Conservation (phyloP, 1,284 basidiomycete species). For the Ceratobasidium sp. region DNA sequence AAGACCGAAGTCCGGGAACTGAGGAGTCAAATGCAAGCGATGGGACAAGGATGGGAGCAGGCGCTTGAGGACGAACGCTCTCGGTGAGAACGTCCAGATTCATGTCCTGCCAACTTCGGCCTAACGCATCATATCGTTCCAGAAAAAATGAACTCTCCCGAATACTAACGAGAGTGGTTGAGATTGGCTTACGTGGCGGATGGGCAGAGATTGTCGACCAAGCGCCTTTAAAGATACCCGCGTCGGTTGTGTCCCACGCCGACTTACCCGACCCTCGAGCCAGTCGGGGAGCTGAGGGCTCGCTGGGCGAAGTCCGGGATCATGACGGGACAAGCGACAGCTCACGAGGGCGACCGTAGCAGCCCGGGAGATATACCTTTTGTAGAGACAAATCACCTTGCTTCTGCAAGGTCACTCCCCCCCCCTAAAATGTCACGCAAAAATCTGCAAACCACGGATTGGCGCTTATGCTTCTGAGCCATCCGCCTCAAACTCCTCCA, state of each 20-base stretch:
- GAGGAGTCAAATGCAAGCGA: conserved; percentile 61
- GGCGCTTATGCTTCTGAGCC: too few relatives aligned
- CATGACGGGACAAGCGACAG: conserved; percentile 7
- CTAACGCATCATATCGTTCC: conserved; percentile 8
- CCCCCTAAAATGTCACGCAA: too few relatives aligned
- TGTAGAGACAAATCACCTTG: conserved; percentile 11
- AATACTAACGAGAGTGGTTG: conserved; percentile 77
- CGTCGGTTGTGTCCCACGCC: conserved; percentile 34
- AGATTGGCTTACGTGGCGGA: conserved; percentile 76
- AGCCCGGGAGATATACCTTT: neutral
- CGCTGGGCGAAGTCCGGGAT: neutral
- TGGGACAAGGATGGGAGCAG: conserved; percentile 65
- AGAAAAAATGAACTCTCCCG: conserved; percentile 66
- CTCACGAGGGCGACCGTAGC: conserved; percentile 1
- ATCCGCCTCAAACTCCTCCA: too few relatives aligned
- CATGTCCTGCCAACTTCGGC: conserved; percentile 5
- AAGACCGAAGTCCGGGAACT: conserved; percentile 65
- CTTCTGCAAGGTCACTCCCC: too few relatives aligned
- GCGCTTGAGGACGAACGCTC: conserved; percentile 62
- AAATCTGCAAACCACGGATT: too few relatives aligned
- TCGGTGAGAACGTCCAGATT: conserved; percentile 59
- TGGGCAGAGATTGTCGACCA: conserved; percentile 68
- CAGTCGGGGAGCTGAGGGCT: conserved; percentile 9
- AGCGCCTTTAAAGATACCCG: conserved; percentile 25
- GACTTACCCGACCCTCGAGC: conserved; percentile 36